Evolutionary conservation across 164 flowering plant species (phyloP).

Genomic region (Dillenia suffruticosa): DNA sequence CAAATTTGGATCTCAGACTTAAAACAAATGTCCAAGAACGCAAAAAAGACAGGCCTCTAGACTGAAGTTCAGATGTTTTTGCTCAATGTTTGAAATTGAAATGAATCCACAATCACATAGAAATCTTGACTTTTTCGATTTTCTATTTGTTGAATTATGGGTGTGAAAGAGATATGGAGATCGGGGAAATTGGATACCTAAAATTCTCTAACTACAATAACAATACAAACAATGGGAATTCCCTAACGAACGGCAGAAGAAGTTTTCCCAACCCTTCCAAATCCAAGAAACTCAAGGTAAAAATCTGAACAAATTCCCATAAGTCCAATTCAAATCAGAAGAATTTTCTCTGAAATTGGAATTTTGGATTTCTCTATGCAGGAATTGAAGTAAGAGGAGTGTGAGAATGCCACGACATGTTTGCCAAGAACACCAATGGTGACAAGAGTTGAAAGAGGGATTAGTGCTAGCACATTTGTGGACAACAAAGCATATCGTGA

Average conservation of each 20-base stretch:
- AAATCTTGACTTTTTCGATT: no score
- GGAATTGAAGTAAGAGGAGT: constrained; percentile 39
- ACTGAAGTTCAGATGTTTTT: no score
- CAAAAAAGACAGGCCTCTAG: no score
- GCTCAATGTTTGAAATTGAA: no score
- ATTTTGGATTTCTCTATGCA: constrained; percentile 7
- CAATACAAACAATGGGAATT: not conserved
- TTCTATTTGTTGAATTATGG: no score
- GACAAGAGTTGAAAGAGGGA: constrained; percentile 24
- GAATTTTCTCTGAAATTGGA: no score
- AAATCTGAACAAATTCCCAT: no score
- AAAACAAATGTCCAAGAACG: no score
- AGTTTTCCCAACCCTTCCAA: constrained; percentile 31
- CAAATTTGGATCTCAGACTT: no score
- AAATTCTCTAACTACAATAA: constrained; percentile 34
- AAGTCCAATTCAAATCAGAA: no score
- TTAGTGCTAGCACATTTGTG: constrained; percentile 24
- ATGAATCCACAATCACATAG: no score
- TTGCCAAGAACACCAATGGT: constrained; percentile 25
- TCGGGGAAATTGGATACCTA: constrained; percentile 49
- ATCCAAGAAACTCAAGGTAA: constrained; percentile 21
- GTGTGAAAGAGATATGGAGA: constrained; percentile 54
- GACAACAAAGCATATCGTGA: constrained; percentile 34
- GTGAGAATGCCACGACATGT: constrained; percentile 42
- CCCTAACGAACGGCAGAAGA: constrained; percentile 48